Conservation (phyloP, 2,329 filamentous ascomycete genomes). For the Rutstroemia sydowiana region DNA sequence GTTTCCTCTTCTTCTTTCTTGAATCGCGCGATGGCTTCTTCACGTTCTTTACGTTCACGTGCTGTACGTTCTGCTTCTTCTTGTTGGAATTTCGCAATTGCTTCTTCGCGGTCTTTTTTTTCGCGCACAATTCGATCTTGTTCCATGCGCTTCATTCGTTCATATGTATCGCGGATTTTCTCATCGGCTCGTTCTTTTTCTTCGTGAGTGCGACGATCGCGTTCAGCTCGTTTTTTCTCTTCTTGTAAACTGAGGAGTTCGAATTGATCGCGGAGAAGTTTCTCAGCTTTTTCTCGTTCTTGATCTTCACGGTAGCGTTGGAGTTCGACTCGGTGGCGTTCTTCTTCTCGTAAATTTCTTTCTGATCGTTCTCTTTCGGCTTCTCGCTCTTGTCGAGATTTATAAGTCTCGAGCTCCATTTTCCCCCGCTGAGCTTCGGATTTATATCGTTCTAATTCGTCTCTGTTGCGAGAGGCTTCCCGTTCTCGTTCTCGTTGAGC, state of each 20-base stretch:
- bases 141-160: conserved; percentile 36
- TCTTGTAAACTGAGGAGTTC: conserved; percentile 3
- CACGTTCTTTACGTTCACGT: conserved; percentile 14
- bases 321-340: background rate
- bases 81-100: conserved; percentile 37
- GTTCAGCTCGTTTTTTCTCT: conserved; percentile 6
- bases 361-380: background rate
- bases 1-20: conserved; percentile 30
- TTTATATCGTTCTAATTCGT: too few relatives aligned
- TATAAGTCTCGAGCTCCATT: background rate
- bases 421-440: too few relatives aligned
- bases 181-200: conserved; percentile 32
- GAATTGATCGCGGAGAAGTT: conserved; percentile 1
- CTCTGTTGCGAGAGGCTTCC: too few relatives aligned
- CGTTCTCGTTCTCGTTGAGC: too few relatives aligned
- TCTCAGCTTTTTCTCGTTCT: background rate
- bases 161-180: conserved; percentile 27
- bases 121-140: conserved; percentile 36
- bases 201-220: conserved; percentile 1
- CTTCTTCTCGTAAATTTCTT: background rate
- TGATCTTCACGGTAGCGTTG: background rate
- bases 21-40: background rate
- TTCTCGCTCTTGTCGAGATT: background rate
- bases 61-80: conserved; percentile 22
- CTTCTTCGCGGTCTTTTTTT: conserved; percentile 42